phyloP scores from a whole-genome alignment of 164 flowering plant genomes.

The Pachysandra terminalis region DNA sequence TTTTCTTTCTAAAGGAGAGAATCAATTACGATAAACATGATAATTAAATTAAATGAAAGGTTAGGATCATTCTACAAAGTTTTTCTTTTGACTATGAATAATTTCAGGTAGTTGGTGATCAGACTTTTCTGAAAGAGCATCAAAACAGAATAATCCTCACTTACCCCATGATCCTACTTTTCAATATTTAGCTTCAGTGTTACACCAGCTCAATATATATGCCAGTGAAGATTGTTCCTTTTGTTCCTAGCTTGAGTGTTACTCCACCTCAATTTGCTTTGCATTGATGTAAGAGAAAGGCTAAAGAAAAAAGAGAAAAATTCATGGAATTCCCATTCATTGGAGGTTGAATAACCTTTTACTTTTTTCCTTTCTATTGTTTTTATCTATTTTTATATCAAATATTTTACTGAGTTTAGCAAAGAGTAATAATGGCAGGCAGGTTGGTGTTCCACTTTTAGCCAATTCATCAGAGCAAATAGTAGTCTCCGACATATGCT shows the following conservation, averaged over 20 bases:
- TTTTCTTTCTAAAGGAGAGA: too few species aligned
- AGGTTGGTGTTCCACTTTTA: too few species aligned
- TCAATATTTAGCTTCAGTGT: slow-evolving; percentile 5
- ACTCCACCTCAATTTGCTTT: slow-evolving; percentile 8
- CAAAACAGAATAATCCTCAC: too few species aligned
- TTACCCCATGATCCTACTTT: too few species aligned
- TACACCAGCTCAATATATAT: slow-evolving; percentile 4
- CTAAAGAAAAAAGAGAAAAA: slow-evolving; percentile 15
- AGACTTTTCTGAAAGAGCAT: too few species aligned
- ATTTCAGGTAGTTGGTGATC: too few species aligned
- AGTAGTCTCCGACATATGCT: slow-evolving; percentile 13
- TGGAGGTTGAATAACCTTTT: slow-evolving; percentile 12
- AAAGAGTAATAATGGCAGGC: too few species aligned
- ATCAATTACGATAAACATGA: too few species aligned
- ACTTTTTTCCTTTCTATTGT: slow-evolving; percentile 12
- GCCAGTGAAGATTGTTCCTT: slow-evolving; percentile 27
- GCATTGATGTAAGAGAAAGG: slow-evolving; percentile 44
- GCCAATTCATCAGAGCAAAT: not conserved
- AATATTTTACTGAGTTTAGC: too few species aligned
- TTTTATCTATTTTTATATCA: not conserved
- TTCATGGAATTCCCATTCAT: slow-evolving; percentile 11
- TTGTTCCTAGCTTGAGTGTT: slow-evolving; percentile 6
- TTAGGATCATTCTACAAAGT: not conserved
- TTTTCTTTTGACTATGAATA: not conserved
- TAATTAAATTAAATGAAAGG: not conserved